Evolutionary conservation across 2,329 filamentous ascomycete genomes (phyloP), one percentile per base, ranked within the genome.

Genomic region (Herpotrichia juniperi): DNA sequence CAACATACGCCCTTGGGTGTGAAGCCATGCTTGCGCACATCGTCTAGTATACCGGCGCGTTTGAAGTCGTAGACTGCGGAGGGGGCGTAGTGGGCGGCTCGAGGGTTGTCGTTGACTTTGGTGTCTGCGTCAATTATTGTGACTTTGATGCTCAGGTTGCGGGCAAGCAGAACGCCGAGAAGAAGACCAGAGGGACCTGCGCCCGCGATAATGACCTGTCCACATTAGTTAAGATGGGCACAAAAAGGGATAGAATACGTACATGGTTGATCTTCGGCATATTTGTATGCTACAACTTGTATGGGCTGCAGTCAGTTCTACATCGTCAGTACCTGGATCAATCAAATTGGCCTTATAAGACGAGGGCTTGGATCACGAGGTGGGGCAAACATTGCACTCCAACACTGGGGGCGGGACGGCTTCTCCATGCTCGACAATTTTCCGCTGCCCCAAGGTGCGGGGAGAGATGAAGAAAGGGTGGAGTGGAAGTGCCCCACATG

Each of bases 21-120:
- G 48, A 81, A 73, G 22, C 79, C 77, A 16, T 72, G 66, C 8
- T 66, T 62, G 19, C 74, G 73, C 12, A 82, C 72, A 59, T 81
- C 77, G n/a, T 80, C 78, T 16, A 87, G 71, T 10, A 87, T 78
- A 1, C 85, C 85, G 0, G 85, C 85, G n/a, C 82, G 78, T 34
- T 75, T 65, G 43, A 88, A 77, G 51, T 85, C 83, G 32, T 80
- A 81, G 37, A 84, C 79, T 1, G 83, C 84, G 1, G 83, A 78
- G 0, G 82, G 77, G 3, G 81, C 83, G 64, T 87, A 87, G 68
- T 87, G 83, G 2, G 84, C 82, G 12, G 85, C 85, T 24, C 85
- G 82, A 0, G 85, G 85, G 51, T 83, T 83, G 51, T 80, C 75
- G 71, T 86, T 83, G 40, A 87, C 76, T 48, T 79, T 74, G 22